phyloP scores from a whole-genome alignment of 1,139 yeast species.

The Scheffersomyces lignicola region DNA sequence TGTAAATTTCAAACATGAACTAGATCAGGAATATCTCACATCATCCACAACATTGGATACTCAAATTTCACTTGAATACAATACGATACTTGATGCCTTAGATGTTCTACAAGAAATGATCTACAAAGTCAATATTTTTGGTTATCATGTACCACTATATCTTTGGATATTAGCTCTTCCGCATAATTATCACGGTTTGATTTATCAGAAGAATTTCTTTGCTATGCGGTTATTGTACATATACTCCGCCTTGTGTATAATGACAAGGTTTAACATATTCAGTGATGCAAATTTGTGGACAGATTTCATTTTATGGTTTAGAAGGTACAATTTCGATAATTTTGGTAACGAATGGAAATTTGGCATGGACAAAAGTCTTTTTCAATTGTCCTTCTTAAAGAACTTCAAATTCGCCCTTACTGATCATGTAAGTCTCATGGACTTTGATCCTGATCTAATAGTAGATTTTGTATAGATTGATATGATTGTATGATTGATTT shows the following conservation, averaged over 20 bases:
- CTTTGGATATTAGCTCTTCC: background rate
- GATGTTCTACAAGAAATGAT: constrained; percentile 10
- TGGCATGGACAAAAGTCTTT: constrained; percentile 14
- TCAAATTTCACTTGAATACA: constrained; percentile 8
- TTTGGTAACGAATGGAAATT: constrained; percentile 18
- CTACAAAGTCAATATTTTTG: background rate
- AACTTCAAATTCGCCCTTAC: constrained; percentile 1
- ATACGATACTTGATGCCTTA: constrained; percentile 10
- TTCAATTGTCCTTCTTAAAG: background rate
- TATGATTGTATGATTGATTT: too few species aligned
- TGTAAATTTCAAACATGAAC: constrained; percentile 12
- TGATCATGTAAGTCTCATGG: too few species aligned
- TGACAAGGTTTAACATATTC: background rate
- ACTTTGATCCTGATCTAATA: too few species aligned
- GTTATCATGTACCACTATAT: background rate
- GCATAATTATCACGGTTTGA: constrained; percentile 9
- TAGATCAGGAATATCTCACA: constrained; percentile 10
- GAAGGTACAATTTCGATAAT: constrained; percentile 11
- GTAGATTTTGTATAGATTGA: too few species aligned
- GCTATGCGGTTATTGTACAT: constrained; percentile 25
- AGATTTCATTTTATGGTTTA: constrained; percentile 26
- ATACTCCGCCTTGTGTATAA: constrained; percentile 18
- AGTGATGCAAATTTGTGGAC: constrained; percentile 24
- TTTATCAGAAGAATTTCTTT: constrained; percentile 19
- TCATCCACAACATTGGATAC: too few species aligned